Base-by-base conservation (phyloP, 352 stramenopile species). In the Phytophthora nicotianae region DNA sequence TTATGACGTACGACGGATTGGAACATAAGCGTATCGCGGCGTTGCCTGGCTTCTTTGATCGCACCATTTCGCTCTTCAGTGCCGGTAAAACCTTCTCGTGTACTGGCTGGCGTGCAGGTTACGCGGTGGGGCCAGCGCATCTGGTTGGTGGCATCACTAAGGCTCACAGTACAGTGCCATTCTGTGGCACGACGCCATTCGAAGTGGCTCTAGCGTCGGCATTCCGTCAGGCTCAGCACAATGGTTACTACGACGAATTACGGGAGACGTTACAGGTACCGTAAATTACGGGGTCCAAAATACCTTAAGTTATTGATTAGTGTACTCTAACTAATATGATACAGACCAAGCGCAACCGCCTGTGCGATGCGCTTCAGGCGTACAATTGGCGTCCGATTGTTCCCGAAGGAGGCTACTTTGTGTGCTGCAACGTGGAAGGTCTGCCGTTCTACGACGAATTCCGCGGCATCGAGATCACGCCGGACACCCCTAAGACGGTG, bases 331-430 rank as follows among this genome's bases (percentile, higher is more conserved):
- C 62, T 24, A 51, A 63, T 46, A 66, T 58, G 57, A 14, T 72
- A 16, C 62, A 92, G 76, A 37, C 80, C 40, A 97, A 98, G 74
- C 81, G 95, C 46, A 68, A 96, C 50, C 78, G 89, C 5, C 77
- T 99, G 19, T 89, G 90, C 1, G 75, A 77, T 2, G 86, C 90
- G 7, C 79, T 99, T 1, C 62, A 84, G 27, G 65, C 58, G 2
- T 90, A 86, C 9, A 82, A 89, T 64, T 97, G 96, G 79, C 89
- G 82, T 42, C 93, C 91, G 6, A 97, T 98, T 41, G 80, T 97
- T 0, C 95, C 96, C 0, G 74, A 98, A 46, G 96, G 96, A 4
- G 96, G 96, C 27, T 99, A 99, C 77, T 99, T 99, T 60, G 89
- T 99, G 26, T 93, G 83, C 65, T 94, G 86, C 67, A 87, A 96